Evolutionary conservation across 116 monocot genomes (phyloP).

Genomic region (Iris pallida): DNA sequence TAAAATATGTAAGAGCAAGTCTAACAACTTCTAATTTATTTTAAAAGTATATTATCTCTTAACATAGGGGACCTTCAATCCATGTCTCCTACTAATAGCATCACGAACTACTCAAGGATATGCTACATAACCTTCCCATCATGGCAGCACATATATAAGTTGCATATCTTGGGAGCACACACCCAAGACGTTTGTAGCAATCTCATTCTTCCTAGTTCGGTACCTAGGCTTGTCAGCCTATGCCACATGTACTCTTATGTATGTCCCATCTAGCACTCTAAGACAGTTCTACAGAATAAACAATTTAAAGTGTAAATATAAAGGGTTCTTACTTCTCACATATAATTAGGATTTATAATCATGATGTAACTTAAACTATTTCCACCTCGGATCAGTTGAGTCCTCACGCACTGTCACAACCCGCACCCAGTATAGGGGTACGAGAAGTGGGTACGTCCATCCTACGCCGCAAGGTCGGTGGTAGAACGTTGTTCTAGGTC

Average conservation of each 20-base stretch:
- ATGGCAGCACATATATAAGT: slow-evolving; percentile 4
- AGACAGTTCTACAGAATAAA: slow-evolving; percentile 2
- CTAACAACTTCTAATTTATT: background rate
- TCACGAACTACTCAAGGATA: slow-evolving; percentile 4
- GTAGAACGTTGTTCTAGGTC: no score
- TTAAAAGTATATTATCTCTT: background rate
- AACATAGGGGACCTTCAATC: slow-evolving; percentile 1
- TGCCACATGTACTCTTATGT: background rate
- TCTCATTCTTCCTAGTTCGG: slow-evolving; percentile 5
- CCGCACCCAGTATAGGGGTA: no score
- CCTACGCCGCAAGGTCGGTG: no score
- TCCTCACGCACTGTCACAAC: no score
- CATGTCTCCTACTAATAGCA: slow-evolving; percentile 3
- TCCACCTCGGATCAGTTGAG: background rate
- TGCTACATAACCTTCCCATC: background rate
- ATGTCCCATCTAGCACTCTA: slow-evolving; percentile 13
- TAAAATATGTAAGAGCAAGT: background rate
- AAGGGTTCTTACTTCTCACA: no score
- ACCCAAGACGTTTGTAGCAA: background rate
- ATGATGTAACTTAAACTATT: background rate
- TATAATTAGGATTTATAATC: no score
- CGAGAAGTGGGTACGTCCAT: no score
- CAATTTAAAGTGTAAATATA: no score
- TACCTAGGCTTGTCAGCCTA: background rate
- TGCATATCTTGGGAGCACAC: slow-evolving; percentile 3